These are phyloP conservation scores for Fusarium goolgardi DNA, from an alignment of 2,329 filamentous ascomycete species.

Conservation along the genomic window DNA sequence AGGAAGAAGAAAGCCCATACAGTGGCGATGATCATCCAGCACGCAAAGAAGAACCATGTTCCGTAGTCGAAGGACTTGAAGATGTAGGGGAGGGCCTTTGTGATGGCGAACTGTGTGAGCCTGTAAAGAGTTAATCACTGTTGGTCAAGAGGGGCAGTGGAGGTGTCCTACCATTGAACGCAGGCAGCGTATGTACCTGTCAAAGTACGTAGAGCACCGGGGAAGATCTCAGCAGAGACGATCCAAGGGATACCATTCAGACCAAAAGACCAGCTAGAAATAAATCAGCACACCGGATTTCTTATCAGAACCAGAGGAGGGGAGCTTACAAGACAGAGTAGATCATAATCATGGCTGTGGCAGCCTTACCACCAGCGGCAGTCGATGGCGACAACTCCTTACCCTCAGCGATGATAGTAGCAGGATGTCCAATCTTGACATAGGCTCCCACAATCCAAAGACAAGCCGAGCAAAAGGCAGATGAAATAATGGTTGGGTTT, in stretches of 20 bases:
- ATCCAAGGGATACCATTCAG: conserved; percentile 61
- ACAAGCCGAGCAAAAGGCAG: conserved; percentile 59
- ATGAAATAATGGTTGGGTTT: conserved; percentile 59
- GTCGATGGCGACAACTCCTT: conserved; percentile 56
- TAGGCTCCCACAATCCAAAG: conserved; percentile 66
- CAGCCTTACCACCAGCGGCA: conserved; percentile 61
- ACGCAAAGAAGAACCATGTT: conserved; percentile 68
- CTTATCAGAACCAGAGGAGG: rapidly evolving
- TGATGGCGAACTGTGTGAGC: conserved; percentile 57
- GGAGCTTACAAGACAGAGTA: conserved; percentile 64
- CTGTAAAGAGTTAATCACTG: conserved; percentile 4
- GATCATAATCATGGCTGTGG: conserved; percentile 66
- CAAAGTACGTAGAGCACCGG: conserved; percentile 56
- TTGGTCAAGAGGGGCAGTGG: rapidly evolving
- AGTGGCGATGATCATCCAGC: conserved; percentile 60
- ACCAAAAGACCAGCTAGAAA: conserved; percentile 56
- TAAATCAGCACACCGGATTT: neutral
- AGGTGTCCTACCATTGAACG: conserved; percentile 50
- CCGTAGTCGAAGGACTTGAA: conserved; percentile 60
- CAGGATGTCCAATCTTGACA: conserved; percentile 63
- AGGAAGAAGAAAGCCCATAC: conserved; percentile 64
- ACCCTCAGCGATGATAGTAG: conserved; percentile 57
- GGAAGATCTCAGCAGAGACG: conserved; percentile 59
- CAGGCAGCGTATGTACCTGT: conserved; percentile 57
- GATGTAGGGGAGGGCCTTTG: conserved; percentile 59